Evolutionary conservation across 768 basidiomycete genomes (phyloP).

Genomic region (Lactifluus volemus): DNA sequence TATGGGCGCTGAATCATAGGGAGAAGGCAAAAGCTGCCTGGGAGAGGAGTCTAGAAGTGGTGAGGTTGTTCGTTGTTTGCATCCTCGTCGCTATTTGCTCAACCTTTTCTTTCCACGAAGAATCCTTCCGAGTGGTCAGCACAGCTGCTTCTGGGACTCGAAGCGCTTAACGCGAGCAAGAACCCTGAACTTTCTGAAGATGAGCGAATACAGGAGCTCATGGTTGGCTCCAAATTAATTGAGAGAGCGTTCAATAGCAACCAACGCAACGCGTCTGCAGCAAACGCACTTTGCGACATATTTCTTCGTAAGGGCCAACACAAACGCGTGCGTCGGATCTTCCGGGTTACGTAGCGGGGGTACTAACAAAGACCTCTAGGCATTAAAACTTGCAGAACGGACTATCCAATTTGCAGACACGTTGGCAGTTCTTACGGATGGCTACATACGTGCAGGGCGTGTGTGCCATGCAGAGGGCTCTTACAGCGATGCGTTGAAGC

Average conservation of each 20-base stretch:
- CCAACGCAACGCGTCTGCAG: conserved; percentile 70
- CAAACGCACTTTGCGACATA: conserved; percentile 74
- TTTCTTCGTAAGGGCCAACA: conserved; percentile 65
- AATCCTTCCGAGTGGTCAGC: conserved; percentile 75
- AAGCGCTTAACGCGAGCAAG: conserved; percentile 81
- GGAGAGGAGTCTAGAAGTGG: conserved; percentile 82
- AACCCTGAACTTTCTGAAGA: conserved; percentile 51
- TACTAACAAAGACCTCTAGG: conserved; percentile 33
- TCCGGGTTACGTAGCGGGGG: not conserved
- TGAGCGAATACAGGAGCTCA: conserved; percentile 52
- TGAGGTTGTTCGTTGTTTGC: conserved; percentile 31
- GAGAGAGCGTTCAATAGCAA: conserved; percentile 76
- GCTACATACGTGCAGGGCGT: conserved; percentile 76
- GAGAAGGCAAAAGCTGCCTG: conserved; percentile 80
- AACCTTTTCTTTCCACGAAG: conserved; percentile 28
- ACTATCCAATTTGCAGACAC: conserved; percentile 93
- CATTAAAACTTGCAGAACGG: conserved; percentile 88
- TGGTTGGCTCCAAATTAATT: conserved; percentile 58
- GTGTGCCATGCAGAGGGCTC: conserved; percentile 68
- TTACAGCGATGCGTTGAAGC: conserved; percentile 53
- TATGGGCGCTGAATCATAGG: conserved; percentile 84
- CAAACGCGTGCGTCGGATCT: conserved; percentile 39
- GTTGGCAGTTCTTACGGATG: conserved; percentile 73
- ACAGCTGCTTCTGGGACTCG: conserved; percentile 75
- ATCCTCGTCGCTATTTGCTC: not conserved